Evolutionary conservation across 768 basidiomycete species (phyloP).

Genomic region (Mycena galericulata): DNA sequence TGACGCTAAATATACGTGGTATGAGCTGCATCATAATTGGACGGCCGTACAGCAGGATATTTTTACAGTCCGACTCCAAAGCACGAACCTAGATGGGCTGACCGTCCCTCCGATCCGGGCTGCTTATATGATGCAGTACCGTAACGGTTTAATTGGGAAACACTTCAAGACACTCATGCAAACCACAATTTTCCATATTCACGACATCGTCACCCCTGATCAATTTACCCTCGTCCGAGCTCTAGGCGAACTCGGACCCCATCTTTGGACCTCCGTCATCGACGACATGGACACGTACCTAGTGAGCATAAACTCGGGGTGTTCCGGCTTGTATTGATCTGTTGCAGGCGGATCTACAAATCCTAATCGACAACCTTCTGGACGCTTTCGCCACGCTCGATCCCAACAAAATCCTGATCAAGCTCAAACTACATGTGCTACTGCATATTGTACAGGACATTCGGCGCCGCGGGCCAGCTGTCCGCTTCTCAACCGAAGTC

Average conservation of each 20-base stretch:
- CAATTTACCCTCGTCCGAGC: constrained; percentile 42
- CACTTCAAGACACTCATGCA: constrained; percentile 52
- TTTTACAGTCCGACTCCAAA: constrained; percentile 42
- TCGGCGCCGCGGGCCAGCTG: constrained; percentile 46
- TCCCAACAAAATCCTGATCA: constrained; percentile 48
- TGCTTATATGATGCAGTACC: constrained; percentile 50
- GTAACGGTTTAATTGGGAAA: constrained; percentile 48
- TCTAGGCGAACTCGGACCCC: constrained; percentile 40
- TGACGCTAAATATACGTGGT: constrained; percentile 54
- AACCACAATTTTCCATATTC: constrained; percentile 44
- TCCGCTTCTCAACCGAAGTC: constrained; percentile 48
- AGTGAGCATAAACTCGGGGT: constrained; percentile 13
- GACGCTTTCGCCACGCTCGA: constrained; percentile 48
- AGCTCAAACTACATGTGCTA: constrained; percentile 53
- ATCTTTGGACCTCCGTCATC: constrained; percentile 49
- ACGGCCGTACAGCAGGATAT: constrained; percentile 36
- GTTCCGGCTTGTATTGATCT: background rate
- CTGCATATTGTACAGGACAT: constrained; percentile 49
- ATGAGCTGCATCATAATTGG: constrained; percentile 35
- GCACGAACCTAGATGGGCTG: constrained; percentile 38
- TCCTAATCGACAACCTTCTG: constrained; percentile 50
- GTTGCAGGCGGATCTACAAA: constrained; percentile 39
- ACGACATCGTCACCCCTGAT: constrained; percentile 38
- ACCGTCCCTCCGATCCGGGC: constrained; percentile 31
- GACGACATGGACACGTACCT: constrained; percentile 44